Evolutionary conservation across 2,329 filamentous ascomycete genomes (phyloP).

Genomic region (Botrytis tulipae): DNA sequence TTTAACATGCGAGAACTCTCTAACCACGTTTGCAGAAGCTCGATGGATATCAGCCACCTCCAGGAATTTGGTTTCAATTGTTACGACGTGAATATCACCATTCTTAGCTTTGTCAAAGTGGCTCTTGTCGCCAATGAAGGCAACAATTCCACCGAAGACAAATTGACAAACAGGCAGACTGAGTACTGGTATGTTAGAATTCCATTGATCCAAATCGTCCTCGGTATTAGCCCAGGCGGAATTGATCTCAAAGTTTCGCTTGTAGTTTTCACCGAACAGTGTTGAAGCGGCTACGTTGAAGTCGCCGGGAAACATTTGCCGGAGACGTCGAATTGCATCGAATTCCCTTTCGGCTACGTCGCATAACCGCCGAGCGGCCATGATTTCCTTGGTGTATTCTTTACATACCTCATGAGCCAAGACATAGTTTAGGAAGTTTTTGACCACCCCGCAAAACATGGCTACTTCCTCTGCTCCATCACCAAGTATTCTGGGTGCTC

Average conservation of each 20-base stretch:
- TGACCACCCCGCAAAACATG: conserved; percentile 65
- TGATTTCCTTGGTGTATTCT: conserved; percentile 69
- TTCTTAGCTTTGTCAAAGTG: conserved; percentile 38
- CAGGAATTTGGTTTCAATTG: conserved; percentile 54
- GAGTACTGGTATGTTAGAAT: conserved; percentile 25
- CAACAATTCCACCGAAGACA: conserved; percentile 47
- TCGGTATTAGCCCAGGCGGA: conserved; percentile 29
- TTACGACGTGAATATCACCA: conserved; percentile 43
- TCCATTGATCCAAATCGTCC: conserved; percentile 28
- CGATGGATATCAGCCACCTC: conserved; percentile 56
- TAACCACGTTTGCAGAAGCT: conserved; percentile 44
- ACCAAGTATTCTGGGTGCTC: conserved; percentile 55
- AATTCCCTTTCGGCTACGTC: conserved; percentile 66
- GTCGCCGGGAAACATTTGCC: conserved; percentile 61
- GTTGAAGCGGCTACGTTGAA: conserved; percentile 77
- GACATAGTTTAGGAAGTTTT: conserved; percentile 87
- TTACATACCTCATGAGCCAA: conserved; percentile 81
- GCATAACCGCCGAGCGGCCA: conserved; percentile 65
- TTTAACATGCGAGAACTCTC: conserved; percentile 46
- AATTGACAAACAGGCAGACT: conserved; percentile 43
- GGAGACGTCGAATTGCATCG: conserved; percentile 53
- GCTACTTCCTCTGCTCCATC: conserved; percentile 55
- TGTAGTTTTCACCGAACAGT: conserved; percentile 57
- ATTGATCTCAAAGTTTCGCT: conserved; percentile 24
- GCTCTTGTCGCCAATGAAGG: conserved; percentile 40